phyloP scores from a whole-genome alignment of 768 basidiomycete genomes.

The Multifurca ochricompacta region DNA sequence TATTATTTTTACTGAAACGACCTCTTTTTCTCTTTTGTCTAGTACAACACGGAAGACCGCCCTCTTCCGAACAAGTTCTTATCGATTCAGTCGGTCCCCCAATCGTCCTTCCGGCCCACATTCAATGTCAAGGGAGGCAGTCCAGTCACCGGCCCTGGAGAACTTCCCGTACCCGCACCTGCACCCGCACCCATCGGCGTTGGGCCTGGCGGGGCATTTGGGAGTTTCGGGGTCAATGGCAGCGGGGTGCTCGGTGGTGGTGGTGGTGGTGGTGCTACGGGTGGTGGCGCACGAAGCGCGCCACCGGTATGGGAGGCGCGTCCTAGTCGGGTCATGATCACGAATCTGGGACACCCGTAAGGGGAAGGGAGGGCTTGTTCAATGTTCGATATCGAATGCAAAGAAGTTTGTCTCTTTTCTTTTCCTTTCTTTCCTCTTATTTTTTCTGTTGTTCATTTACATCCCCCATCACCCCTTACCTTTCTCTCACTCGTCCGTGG shows the following conservation, averaged over 20 bases:
- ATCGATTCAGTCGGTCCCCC: constrained; percentile 63
- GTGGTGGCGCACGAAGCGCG: constrained; percentile 9
- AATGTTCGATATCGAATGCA: neutral
- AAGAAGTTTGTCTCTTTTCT: neutral
- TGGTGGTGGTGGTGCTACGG: neutral
- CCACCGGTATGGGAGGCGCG: neutral
- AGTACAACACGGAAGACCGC: constrained; percentile 87
- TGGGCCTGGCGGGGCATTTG: constrained; percentile 37
- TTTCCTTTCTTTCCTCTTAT: neutral
- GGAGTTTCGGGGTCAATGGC: constrained; percentile 31
- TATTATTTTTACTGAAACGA: neutral
- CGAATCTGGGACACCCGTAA: neutral
- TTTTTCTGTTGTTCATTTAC: no score
- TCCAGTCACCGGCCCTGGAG: constrained; percentile 25
- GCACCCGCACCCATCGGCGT: constrained; percentile 22
- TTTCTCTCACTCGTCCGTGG: no score
- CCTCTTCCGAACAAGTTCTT: constrained; percentile 78
- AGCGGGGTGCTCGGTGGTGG: constrained; percentile 27
- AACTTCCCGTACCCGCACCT: constrained; percentile 23
- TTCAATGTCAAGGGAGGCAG: constrained; percentile 41
- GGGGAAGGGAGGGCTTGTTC: neutral
- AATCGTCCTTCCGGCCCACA: constrained; percentile 56
- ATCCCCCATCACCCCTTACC: no score
- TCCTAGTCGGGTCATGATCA: neutral
- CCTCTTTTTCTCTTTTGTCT: no score